Evolutionary conservation across 441 rosid species (phyloP), one percentile per base, ranked within the genome.

Genomic region (Corymbia citriodora): DNA sequence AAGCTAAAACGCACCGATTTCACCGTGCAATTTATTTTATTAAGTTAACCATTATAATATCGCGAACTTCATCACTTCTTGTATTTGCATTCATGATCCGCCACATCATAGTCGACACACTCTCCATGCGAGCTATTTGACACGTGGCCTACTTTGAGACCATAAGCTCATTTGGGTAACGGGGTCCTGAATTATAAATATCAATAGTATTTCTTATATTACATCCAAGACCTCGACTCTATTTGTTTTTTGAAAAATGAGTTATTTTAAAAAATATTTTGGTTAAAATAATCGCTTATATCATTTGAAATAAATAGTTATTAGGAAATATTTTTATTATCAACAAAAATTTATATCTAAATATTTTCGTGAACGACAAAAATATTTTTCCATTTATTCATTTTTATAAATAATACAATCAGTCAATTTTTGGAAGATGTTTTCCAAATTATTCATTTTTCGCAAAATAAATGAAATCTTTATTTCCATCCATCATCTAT

Each of bases 231-330:
- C 33, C 29, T 13, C 16, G 2, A 31, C 70, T 29, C 14, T 31
- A 1, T 6, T 29, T 63, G 5, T 63, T 63, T 63, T 10, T 0
- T 0, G 0, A 63, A 63, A 63, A 29, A 13, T 29, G 13, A 52
- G 13, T 63, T 0, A 29, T 13, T 29, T 29, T 5, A 1, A 63
- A 27, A 59, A 59, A 63, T 6, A 6, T 6, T 1, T 63, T 52
- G 5, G 6, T 52, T 6, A 6, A 29, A 63, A 63, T 29, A 6
- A 13, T 63, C 8, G 0, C 3, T 63, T 63, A 0, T 63, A 29
- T 63, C 0, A 0, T 63, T 63, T 3, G 5, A 1, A 13, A 6
- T 63, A 29, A 3, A 27, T 63, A 29, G 7, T 63, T 0, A 13
- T 27, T 29, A 13, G 0, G 29, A 61, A 61, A 29, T 13, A 13